Evolutionary conservation across 768 basidiomycete genomes (phyloP).

Genomic region (Lentinula sp.): DNA sequence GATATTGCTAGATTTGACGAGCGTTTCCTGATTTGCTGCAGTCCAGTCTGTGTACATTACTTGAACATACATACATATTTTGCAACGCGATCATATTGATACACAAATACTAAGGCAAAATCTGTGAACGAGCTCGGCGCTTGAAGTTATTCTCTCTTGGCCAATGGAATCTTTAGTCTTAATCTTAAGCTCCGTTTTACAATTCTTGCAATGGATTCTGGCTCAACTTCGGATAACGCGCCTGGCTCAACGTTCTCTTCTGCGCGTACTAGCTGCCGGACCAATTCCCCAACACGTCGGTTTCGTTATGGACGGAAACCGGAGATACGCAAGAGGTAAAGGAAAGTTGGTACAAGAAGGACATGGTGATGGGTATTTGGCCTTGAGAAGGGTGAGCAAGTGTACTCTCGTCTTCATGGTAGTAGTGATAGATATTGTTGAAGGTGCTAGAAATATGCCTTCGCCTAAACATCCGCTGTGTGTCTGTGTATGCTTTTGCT

Average conservation of each 20-base stretch:
- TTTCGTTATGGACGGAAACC: constrained; percentile 97
- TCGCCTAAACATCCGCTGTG: constrained; percentile 70
- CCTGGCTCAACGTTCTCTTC: constrained; percentile 38
- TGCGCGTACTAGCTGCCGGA: constrained; percentile 68
- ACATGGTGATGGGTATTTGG: constrained; percentile 79
- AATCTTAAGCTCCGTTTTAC: not conserved
- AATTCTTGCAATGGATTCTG: not conserved
- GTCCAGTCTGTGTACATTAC: not conserved
- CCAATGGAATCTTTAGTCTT: not conserved
- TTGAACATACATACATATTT: not conserved
- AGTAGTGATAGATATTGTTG: not conserved
- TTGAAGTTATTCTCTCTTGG: not conserved
- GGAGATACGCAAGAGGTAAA: constrained; percentile 74
- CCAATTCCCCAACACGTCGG: constrained; percentile 88
- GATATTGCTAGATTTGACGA: not conserved
- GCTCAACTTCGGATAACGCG: not conserved
- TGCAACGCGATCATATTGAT: no score
- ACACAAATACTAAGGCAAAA: no score
- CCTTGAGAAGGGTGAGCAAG: constrained; percentile 64
- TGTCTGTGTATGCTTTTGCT: constrained; percentile 95
- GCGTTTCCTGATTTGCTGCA: not conserved
- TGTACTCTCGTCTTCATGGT: not conserved
- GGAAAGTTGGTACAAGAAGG: constrained; percentile 68
- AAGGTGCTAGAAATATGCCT: constrained; percentile 87
- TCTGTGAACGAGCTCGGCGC: not conserved